Base-by-base conservation (phyloP, 305 asterid species). In the Withania somnifera region DNA sequence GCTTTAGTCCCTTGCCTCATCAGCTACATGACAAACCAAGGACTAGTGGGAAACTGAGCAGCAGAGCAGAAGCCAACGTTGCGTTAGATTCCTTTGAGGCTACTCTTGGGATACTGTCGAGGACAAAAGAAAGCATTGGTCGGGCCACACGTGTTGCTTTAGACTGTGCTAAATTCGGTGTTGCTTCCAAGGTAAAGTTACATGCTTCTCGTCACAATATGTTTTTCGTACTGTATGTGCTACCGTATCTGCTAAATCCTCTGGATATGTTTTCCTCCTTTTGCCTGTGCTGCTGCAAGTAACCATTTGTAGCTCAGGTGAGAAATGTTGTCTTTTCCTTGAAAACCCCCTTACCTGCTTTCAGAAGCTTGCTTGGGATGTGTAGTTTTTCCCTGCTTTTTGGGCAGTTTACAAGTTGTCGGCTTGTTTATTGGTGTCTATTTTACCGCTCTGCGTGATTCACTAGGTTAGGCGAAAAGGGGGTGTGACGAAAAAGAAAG, bases 81-180 rank as follows among this genome's bases (percentile, higher is more conserved):
- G 83, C 89, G 83, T 83, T 95, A 86, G 90, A 89, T 10, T 86
- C 98, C 82, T 95, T 95, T 87, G 95, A 92, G 84, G 88, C 90
- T 34, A 61, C 86, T 85, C 90, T 95, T 82, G 93, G 89, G 86
- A 87, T 92, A 51, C 86, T 95, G 84, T 92, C 97, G 5, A 88
- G 98, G 91, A 92, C 97, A 57, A 95, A 92, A 85, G 98, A 95
- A 86, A 92, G 91, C 90, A 95, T 95, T 63, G 92, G 90, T 63
- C 90, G 95, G 66, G 98, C 98, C n/a, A 95, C 98, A 22, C 93
- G 93, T 81, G 77, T 89, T 84, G 98, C 98, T 54, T 93, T 95
- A 63, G 98, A 93, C 85, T 93, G 95, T 88, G 97, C 97, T 53
- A 93, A 95, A 82, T 82, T 83, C 83, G 97, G 98, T 63, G 90